Evolutionary conservation across 1,284 basidiomycete species (phyloP), one percentile per base, ranked within the genome.

Genomic region (Ustilago crameri): DNA sequence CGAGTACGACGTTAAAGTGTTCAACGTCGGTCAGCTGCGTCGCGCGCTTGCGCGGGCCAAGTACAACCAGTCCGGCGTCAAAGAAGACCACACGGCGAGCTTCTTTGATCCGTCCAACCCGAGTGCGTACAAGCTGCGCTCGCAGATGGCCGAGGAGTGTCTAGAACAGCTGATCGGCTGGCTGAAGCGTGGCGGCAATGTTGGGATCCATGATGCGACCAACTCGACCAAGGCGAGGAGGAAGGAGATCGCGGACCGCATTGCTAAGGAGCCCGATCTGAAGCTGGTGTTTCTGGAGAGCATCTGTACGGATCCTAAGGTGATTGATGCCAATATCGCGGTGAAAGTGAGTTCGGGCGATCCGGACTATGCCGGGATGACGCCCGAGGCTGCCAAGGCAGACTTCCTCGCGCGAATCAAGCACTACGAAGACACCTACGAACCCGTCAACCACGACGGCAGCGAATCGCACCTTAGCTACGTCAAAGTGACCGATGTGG

Each of bases 1-100:
- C 45, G 96, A 99, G 84, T 99, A 98, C 84, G 90, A 95, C 72
- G 96, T 98, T 61, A 93, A 96, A 86, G 93, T 98, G 1, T 98
- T 98, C 87, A 98, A 98, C 82, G 96, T 98, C 30, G 96, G 96
- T 5, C 95, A 98, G 84, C 86, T 98, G 20, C 89, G 95, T 47
- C 89, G 95, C 26, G 92, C 91, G 0, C 89, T 93, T 69, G 95
- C 95, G 5, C 88, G 87, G 49, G 88, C 91, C 80, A 90, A 89
- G 58, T 75, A 66, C 55, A 48, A 58, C 67, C 90, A 90, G 84
- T 89, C 88, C 62, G 93, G 93, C 30, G 87, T 91, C 73, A 89
- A 89, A 72, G 93, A 93, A 79, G 92, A 96, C 80, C 96, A 98
- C 82, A 93, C 91, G 0, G 91, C 95, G 0, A 88, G 87, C 9